A percentile compares a stretch with the other conserved stretches of the same genome.
Conservation (phyloP, 192 early-diverging fungal species). For the Coemansia sp. region DNA sequence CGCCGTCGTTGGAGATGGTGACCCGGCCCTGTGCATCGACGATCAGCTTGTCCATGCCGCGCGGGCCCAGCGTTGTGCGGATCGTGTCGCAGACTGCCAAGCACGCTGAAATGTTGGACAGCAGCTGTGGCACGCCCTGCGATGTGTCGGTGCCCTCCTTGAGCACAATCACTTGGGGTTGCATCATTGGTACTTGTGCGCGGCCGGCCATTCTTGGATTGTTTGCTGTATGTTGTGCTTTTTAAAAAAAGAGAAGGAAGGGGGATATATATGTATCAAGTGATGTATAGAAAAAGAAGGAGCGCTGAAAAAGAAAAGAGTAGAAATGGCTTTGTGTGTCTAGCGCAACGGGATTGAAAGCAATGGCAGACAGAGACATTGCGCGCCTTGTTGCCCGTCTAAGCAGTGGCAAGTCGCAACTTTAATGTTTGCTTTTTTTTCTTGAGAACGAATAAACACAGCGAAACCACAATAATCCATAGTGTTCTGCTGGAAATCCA, state of each 20-base stretch:
- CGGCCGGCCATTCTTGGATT: slow-evolving; percentile 39
- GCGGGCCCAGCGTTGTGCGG: slow-evolving; percentile 92
- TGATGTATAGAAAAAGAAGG: too few relatives aligned
- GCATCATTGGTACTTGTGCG: slow-evolving; percentile 56
- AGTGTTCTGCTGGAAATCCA: too few relatives aligned
- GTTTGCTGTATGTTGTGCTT: not conserved
- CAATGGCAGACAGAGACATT: too few relatives aligned
- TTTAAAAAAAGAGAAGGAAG: not conserved
- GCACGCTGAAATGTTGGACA: slow-evolving; percentile 98
- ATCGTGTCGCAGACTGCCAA: slow-evolving; percentile 92
- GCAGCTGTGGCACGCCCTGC: slow-evolving; percentile 94
- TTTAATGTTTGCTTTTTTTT: not conserved
- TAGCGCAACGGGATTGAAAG: not conserved
- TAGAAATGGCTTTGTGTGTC: not conserved
- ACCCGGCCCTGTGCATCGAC: slow-evolving; percentile 89
- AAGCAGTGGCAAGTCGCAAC: not conserved
- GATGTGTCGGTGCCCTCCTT: slow-evolving; percentile 99
- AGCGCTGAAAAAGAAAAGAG: not conserved
- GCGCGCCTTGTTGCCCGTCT: too few relatives aligned
- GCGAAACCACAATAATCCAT: too few relatives aligned
- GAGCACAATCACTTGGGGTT: slow-evolving; percentile 98
- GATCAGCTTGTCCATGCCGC: slow-evolving; percentile 99
- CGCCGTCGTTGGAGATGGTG: slow-evolving; percentile 98
- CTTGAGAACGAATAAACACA: not conserved
- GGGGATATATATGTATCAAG: not conserved